Evolutionary conservation across 352 stramenopile genomes (phyloP).

Genomic region (Albugo laibachii): DNA sequence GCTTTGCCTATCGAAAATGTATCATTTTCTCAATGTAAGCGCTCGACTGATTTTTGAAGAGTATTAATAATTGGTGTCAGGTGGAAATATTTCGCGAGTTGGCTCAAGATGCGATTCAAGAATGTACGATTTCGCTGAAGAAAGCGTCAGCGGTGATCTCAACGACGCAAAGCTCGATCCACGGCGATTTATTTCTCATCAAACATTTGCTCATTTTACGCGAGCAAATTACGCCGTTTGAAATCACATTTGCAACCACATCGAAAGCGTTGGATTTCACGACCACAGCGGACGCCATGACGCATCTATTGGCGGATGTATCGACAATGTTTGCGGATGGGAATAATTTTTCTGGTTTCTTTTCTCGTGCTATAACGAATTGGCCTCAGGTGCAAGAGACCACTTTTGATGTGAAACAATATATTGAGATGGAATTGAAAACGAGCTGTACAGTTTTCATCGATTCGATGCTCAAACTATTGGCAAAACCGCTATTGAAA

Average conservation of each 20-base stretch:
- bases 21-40: constrained; percentile 59
- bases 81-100: constrained; percentile 76
- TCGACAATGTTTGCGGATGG: constrained; percentile 39
- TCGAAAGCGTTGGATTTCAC: constrained; percentile 62
- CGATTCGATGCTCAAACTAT: constrained; percentile 40
- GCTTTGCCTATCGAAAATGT: constrained; percentile 71
- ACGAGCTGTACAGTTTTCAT: constrained; percentile 67
- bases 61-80: constrained; percentile 7
- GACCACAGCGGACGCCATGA: constrained; percentile 52
- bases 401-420: constrained; percentile 60
- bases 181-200: constrained; percentile 58
- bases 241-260: constrained; percentile 56
- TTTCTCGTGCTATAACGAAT: constrained; percentile 29
- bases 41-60: background rate
- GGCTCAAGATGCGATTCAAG: constrained; percentile 62
- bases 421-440: constrained; percentile 58
- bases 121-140: constrained; percentile 55
- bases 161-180: constrained; percentile 21
- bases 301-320: constrained; percentile 38
- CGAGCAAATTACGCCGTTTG: constrained; percentile 71
- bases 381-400: constrained; percentile 50
- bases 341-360: constrained; percentile 27
- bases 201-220: constrained; percentile 67
- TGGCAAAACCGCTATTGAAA: constrained; percentile 26
- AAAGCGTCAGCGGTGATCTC: constrained; percentile 50